phyloP scores from a whole-genome alignment of 2,329 filamentous ascomycete species.

The Chrysoporthe austroafricana region DNA sequence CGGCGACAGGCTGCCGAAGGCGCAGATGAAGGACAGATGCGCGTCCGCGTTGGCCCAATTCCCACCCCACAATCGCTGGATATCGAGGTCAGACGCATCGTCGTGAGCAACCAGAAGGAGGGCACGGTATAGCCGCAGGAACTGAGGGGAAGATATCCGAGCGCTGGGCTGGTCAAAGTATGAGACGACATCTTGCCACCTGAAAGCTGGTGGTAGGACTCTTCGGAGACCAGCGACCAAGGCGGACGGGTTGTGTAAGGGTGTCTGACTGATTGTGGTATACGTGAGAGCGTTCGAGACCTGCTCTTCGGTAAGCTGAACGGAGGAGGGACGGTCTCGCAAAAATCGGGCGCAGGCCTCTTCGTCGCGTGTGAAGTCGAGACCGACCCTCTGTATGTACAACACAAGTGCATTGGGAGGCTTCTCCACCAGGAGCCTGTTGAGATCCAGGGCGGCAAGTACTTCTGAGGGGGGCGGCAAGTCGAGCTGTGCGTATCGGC shows the following conservation, averaged over 20 bases:
- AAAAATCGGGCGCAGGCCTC: slow-evolving; percentile 65
- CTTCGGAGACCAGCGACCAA: slow-evolving; percentile 66
- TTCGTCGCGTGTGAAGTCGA: slow-evolving; percentile 74
- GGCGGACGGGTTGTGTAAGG: slow-evolving; percentile 54
- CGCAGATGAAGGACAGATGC: slow-evolving; percentile 90
- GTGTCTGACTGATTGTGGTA: slow-evolving; percentile 61
- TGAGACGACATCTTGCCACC: slow-evolving; percentile 72
- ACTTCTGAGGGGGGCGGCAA: slow-evolving; percentile 65
- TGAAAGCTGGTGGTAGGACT: slow-evolving; percentile 66
- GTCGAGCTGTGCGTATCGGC: slow-evolving; percentile 69
- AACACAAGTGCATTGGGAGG: slow-evolving; percentile 62
- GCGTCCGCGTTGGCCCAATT: slow-evolving; percentile 85
- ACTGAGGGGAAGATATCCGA: slow-evolving; percentile 77
- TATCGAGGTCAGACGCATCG: slow-evolving; percentile 67
- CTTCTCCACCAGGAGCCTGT: slow-evolving; percentile 65
- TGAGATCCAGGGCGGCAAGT: slow-evolving; percentile 70
- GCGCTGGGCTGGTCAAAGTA: slow-evolving; percentile 81
- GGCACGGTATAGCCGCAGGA: slow-evolving; percentile 79
- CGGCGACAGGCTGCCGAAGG: slow-evolving; percentile 76
- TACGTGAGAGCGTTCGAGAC: slow-evolving; percentile 79
- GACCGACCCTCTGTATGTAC: slow-evolving; percentile 74
- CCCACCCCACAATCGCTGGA: slow-evolving; percentile 90
- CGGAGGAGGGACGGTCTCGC: slow-evolving; percentile 53
- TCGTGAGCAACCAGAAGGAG: slow-evolving; percentile 72
- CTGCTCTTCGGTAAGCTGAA: slow-evolving; percentile 78